phyloP scores from a whole-genome alignment of 2,329 filamentous ascomycete species.

The Dactylonectria macrodidyma region DNA sequence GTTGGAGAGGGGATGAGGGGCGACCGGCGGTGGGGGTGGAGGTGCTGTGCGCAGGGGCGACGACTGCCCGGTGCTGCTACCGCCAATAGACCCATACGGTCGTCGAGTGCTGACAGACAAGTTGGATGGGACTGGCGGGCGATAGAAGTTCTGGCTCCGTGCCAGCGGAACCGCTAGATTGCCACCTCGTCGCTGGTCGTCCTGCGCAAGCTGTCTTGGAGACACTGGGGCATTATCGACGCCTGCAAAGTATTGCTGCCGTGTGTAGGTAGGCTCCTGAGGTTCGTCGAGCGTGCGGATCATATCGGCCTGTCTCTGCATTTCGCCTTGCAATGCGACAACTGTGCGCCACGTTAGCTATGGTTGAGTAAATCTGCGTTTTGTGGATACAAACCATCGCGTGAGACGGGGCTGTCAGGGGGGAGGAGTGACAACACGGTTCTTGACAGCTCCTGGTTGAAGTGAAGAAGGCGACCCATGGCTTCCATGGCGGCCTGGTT shows the following conservation, averaged over 20 bases:
- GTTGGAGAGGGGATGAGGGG: constrained; percentile 76
- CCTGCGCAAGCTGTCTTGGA: constrained; percentile 87
- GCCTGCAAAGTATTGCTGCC: constrained; percentile 76
- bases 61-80: constrained; percentile 73
- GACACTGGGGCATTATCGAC: constrained; percentile 87
- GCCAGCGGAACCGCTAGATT: constrained; percentile 75
- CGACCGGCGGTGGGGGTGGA: constrained; percentile 74
- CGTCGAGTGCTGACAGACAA: constrained; percentile 82
- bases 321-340: constrained; percentile 69
- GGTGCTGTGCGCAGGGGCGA: constrained; percentile 80
- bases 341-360: constrained; percentile 58
- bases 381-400: constrained; percentile 77
- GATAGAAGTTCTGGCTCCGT: constrained; percentile 75
- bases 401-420: constrained; percentile 82
- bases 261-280: constrained; percentile 78
- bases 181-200: constrained; percentile 83
- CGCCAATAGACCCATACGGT: constrained; percentile 89
- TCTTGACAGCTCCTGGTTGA: constrained; percentile 88
- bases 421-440: constrained; percentile 82
- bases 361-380: constrained; percentile 61
- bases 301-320: constrained; percentile 73
- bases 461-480: constrained; percentile 78
- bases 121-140: constrained; percentile 86
- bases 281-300: constrained; percentile 73
- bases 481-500: constrained; percentile 88